Conservation (phyloP, 129 eudicot genomes). For the Cynara cardunculus region DNA sequence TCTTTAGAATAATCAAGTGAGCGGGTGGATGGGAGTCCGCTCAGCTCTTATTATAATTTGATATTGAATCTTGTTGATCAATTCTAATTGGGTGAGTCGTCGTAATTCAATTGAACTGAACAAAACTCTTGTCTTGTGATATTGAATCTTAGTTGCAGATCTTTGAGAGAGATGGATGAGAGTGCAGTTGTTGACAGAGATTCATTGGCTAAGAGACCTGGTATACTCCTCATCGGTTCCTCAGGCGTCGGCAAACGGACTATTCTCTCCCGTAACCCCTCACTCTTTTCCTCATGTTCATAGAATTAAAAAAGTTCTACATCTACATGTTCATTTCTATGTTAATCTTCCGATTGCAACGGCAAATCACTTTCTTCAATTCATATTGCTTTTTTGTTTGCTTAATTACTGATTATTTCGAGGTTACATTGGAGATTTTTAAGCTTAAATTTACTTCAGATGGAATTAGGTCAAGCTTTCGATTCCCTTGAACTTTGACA, state of each 20-base stretch:
- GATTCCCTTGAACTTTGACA: neutral
- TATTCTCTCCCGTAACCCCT: conserved; percentile 62
- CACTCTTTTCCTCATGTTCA: neutral
- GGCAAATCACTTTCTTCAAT: neutral
- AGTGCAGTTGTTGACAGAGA: conserved; percentile 25
- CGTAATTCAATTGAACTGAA: neutral
- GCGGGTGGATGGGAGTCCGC: too few species aligned
- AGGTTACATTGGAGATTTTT: neutral
- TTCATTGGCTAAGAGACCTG: conserved; percentile 64
- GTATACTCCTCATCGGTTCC: conserved; percentile 67
- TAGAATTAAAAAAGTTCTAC: neutral
- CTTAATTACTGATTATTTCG: neutral
- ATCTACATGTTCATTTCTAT: neutral
- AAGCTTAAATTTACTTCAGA: neutral
- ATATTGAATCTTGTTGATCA: neutral
- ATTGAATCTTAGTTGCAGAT: conserved; percentile 1
- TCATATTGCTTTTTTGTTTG: conserved; percentile 4
- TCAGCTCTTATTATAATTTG: neutral
- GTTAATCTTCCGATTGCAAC: conserved; percentile 10
- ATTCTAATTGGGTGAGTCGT: neutral
- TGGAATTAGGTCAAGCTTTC: conserved; percentile 10
- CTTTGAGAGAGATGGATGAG: conserved; percentile 26
- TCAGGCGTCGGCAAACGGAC: conserved; percentile 88
- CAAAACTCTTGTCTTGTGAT: neutral
- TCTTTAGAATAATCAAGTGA: too few species aligned